A percentile compares a stretch with the other conserved stretches of the same genome.
Evolutionary conservation across 176 grass and related monocot species (phyloP).

Genomic region (Tillandsia leiboldiana): DNA sequence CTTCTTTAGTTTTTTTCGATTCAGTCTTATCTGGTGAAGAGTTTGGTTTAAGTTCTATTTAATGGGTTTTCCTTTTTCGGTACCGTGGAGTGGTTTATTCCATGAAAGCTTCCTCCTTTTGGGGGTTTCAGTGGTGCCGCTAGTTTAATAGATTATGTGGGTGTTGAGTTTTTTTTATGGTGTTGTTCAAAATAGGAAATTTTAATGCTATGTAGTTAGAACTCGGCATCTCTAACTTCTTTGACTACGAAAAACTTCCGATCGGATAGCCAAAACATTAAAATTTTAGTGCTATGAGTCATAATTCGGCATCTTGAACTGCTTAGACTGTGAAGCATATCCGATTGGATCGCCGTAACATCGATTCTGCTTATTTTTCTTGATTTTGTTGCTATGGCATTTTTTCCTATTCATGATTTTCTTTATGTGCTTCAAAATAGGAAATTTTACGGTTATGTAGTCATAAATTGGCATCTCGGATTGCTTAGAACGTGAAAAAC

Average conservation of each 20-base stretch:
- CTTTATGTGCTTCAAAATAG: no score
- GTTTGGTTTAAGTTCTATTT: not conserved
- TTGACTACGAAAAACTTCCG: not conserved
- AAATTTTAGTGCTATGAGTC: not conserved
- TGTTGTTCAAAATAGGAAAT: not conserved
- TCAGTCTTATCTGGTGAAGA: not conserved
- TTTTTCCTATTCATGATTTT: not conserved
- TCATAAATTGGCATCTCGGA: no score
- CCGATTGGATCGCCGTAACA: not conserved
- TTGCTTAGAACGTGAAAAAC: no score
- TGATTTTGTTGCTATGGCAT: not conserved
- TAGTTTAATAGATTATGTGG: not conserved
- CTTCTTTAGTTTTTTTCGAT: not conserved
- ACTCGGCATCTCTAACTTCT: not conserved
- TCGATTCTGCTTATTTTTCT: not conserved
- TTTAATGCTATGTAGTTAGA: not conserved
- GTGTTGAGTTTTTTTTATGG: not conserved
- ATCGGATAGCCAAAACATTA: not conserved
- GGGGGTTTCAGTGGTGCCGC: not conserved
- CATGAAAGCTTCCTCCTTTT: slow-evolving; percentile 1
- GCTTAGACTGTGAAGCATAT: not conserved
- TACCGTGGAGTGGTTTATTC: not conserved
- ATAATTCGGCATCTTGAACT: not conserved
- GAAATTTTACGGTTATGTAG: no score
- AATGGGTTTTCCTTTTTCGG: not conserved